These are phyloP conservation scores for Yarrowia alimentaria DNA, from an alignment of 805 yeast species.

Conservation along the genomic window DNA sequence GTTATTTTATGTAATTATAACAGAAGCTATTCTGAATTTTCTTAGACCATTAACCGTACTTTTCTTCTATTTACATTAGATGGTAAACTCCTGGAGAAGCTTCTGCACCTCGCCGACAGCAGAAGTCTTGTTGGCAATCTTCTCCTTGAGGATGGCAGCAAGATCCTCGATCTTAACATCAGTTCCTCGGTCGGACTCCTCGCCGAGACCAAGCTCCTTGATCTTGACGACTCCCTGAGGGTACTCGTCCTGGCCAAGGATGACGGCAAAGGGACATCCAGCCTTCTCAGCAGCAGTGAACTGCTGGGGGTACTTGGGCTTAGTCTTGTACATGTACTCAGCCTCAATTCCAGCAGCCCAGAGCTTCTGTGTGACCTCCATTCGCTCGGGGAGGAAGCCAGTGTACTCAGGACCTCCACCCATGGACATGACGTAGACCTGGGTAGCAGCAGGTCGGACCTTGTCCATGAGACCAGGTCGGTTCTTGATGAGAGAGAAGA, in stretches of 20 bases:
- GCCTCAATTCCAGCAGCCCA: conserved; percentile 90
- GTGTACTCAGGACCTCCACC: conserved; percentile 98
- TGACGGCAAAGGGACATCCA: conserved; percentile 87
- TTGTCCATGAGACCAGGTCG: conserved; percentile 61
- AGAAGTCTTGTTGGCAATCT: conserved; percentile 41
- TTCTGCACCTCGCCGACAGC: conserved; percentile 21
- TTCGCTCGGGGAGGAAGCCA: conserved; percentile 89
- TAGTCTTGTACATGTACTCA: conserved; percentile 87
- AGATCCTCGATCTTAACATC: conserved; percentile 63
- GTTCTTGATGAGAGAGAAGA: conserved; percentile 84
- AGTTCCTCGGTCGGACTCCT: conserved; percentile 82
- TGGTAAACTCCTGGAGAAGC: conserved; percentile 14
- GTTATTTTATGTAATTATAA: not conserved
- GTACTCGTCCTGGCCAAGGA: conserved; percentile 92
- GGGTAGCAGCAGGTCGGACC: conserved; percentile 82
- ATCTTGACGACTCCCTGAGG: conserved; percentile 78
- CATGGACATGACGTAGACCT: conserved; percentile 94
- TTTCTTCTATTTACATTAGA: conserved; percentile 2
- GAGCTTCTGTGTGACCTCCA: conserved; percentile 74
- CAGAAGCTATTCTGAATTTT: too few relatives aligned
- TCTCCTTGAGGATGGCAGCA: conserved; percentile 51
- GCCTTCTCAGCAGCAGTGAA: conserved; percentile 96
- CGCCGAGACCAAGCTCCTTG: conserved; percentile 86
- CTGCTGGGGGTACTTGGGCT: conserved; percentile 93
- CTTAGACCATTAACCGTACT: too few relatives aligned